These are phyloP conservation scores for Carallia brachiata DNA, from an alignment of 345 rosid species.

Conservation along the genomic window DNA sequence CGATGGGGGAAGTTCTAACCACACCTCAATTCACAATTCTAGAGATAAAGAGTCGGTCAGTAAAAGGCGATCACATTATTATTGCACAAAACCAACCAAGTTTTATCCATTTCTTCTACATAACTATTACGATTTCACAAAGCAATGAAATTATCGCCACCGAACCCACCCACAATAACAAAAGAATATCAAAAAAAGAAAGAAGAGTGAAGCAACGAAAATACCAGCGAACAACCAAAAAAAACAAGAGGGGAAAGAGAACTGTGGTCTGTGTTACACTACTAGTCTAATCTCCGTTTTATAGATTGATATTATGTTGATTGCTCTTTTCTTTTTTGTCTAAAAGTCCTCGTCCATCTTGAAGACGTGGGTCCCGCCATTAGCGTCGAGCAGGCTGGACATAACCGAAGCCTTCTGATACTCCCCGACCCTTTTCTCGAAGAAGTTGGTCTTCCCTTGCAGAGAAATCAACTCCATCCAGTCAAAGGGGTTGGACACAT, in stretches of 20 bases:
- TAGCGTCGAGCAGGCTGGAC: slow-evolving; percentile 58
- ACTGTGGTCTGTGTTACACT: too few relatives aligned
- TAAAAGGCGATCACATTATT: not conserved
- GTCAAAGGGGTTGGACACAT: slow-evolving; percentile 67
- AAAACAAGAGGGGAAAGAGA: too few relatives aligned
- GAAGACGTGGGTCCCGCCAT: slow-evolving; percentile 60
- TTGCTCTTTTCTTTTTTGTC: not conserved
- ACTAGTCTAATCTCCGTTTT: too few relatives aligned
- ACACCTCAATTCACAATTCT: too few relatives aligned
- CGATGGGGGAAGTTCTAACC: too few relatives aligned
- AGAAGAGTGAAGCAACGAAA: not conserved
- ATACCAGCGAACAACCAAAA: not conserved
- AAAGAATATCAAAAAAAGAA: not conserved
- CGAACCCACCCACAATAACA: not conserved
- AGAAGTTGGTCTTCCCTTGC: slow-evolving; percentile 88
- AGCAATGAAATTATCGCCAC: too few relatives aligned
- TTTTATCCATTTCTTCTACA: not conserved
- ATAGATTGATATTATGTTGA: too few relatives aligned
- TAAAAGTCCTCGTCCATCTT: slow-evolving; percentile 78
- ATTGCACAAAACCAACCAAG: not conserved
- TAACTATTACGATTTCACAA: not conserved
- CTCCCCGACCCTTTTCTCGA: slow-evolving; percentile 81
- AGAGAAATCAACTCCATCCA: slow-evolving; percentile 91
- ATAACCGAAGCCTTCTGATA: slow-evolving; percentile 82
- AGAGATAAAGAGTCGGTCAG: too few relatives aligned